Evolutionary conservation across 306 rosid species (phyloP).

Genomic region (Cicer cuneatum): DNA sequence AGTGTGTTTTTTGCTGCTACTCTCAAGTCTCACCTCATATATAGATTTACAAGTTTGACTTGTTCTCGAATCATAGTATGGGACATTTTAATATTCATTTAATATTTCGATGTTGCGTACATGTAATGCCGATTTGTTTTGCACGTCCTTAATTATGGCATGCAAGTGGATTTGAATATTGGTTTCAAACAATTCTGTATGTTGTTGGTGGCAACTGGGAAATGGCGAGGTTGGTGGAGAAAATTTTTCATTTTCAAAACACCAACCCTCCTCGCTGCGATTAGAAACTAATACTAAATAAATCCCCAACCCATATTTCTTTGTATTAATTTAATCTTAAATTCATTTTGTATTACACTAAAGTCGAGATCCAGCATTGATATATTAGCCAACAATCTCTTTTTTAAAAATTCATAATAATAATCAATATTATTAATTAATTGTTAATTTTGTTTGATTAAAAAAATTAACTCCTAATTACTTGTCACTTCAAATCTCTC

Average conservation of each 20-base stretch:
- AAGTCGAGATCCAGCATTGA: background rate
- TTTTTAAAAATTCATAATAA: no score
- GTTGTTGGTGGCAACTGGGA: background rate
- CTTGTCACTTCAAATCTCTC: no score
- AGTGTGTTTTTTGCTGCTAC: no score
- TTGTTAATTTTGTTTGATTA: no score
- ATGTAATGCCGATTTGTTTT: background rate
- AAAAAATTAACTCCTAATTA: no score
- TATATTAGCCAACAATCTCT: no score
- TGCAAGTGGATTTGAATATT: background rate
- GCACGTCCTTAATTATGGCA: background rate
- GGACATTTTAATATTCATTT: background rate
- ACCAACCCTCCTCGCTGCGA: background rate
- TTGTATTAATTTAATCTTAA: background rate
- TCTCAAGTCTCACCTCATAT: no score
- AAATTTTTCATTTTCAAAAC: background rate
- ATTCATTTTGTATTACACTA: background rate
- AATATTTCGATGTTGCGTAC: background rate
- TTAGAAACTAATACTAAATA: background rate
- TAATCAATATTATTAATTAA: no score
- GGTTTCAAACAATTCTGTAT: background rate
- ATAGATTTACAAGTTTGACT: constrained; percentile 1
- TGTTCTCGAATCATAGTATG: background rate
- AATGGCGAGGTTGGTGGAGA: background rate
- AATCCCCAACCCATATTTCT: background rate